A percentile compares a stretch with the other conserved stretches of the same genome.
Conservation (phyloP, 306 rosid genomes). For the Vigna nakashimae region DNA sequence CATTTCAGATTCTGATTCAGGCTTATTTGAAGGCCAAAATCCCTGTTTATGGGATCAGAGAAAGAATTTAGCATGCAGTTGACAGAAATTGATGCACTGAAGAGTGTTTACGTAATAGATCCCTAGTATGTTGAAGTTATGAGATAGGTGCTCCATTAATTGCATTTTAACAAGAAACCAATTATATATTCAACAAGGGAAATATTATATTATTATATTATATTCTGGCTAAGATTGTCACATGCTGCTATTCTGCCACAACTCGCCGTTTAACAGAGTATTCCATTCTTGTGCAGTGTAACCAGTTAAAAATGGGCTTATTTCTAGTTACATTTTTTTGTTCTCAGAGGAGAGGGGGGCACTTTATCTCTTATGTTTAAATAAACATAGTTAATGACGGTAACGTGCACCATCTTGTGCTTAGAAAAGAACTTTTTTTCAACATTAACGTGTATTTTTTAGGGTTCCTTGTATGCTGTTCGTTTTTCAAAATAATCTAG, state of each 20-base stretch:
- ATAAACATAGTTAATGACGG: background rate
- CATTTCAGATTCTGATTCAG: slow-evolving; percentile 10
- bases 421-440: no score
- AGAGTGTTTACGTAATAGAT: background rate
- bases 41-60: background rate
- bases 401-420: background rate
- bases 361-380: background rate
- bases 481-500: no score
- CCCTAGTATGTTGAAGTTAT: background rate
- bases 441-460: no score
- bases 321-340: background rate
- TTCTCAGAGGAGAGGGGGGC: background rate
- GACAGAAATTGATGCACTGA: background rate
- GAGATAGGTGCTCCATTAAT: background rate
- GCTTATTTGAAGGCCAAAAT: background rate
- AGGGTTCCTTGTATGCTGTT: no score
- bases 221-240: no score
- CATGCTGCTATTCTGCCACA: no score
- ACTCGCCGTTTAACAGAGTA: background rate
- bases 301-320: background rate
- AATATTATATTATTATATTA: background rate
- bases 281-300: background rate
- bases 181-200: background rate
- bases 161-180: background rate
- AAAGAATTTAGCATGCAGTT: slow-evolving; percentile 5